Conservation (phyloP, 305 asterid species). For the Striga hermonthica region DNA sequence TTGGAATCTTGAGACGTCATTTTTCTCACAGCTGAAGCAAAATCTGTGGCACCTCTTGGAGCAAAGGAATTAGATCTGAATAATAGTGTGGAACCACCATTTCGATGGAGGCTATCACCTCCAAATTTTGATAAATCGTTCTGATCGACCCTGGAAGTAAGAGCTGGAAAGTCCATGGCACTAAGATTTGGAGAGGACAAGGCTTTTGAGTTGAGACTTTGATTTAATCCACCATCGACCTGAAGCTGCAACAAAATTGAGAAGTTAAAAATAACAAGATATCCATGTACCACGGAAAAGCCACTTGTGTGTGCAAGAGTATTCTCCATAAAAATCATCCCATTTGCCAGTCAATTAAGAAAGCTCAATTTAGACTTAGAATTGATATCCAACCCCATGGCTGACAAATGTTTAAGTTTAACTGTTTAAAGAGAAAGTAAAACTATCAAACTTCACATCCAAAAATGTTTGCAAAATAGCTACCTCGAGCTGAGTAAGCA, state of each 20-base stretch:
- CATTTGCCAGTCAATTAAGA: not conserved
- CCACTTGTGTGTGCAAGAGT: not conserved
- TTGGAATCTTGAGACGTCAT: slow-evolving; percentile 78
- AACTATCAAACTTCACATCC: slow-evolving; percentile 22
- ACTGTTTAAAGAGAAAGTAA: no score
- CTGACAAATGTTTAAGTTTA: no score
- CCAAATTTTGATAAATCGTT: slow-evolving; percentile 46
- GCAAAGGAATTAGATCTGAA: slow-evolving; percentile 64
- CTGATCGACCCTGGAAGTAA: slow-evolving; percentile 52
- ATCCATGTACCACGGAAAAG: not conserved
- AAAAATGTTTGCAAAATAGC: slow-evolving; percentile 25
- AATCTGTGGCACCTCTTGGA: slow-evolving; percentile 74
- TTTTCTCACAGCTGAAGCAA: slow-evolving; percentile 86
- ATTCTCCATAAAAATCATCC: not conserved
- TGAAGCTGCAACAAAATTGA: slow-evolving; percentile 62
- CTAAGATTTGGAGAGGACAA: slow-evolving; percentile 64
- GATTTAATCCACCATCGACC: slow-evolving; percentile 70
- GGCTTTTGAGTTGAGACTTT: slow-evolving; percentile 57
- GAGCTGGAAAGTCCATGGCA: slow-evolving; percentile 83
- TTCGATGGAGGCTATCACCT: slow-evolving; percentile 55
- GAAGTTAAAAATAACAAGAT: slow-evolving; percentile 25
- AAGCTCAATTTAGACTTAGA: not conserved
- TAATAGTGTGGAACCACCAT: slow-evolving; percentile 42
- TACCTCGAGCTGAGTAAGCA: slow-evolving; percentile 98
- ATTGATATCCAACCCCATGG: no score